Percentiles rank a stretch among this genome's conserved stretches.
Conservation (phyloP, 345 rosid species). For the Euphorbia pulcherrima region DNA sequence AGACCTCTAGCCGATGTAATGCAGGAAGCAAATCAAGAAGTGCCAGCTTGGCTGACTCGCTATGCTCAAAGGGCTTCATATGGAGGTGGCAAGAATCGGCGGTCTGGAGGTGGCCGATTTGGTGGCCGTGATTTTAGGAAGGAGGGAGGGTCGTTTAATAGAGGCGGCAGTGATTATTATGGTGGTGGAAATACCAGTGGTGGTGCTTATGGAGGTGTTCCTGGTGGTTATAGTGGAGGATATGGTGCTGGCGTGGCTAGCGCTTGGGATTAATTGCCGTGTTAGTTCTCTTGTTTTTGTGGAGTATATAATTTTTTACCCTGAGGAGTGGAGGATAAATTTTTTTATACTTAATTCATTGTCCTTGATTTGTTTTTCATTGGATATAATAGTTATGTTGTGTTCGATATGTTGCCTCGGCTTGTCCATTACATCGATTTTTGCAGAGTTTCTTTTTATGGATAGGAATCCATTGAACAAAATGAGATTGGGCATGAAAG, state of each 20-base stretch:
- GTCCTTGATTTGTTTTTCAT: not conserved
- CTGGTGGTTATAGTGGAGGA: constrained; percentile 20
- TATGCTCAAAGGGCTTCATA: constrained; percentile 20
- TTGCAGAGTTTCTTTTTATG: not conserved
- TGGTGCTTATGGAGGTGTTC: constrained; percentile 19
- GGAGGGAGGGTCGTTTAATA: constrained; percentile 18
- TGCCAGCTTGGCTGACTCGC: constrained; percentile 31
- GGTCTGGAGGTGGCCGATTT: constrained; percentile 24
- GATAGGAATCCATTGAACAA: not conserved
- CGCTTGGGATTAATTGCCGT: constrained; percentile 27
- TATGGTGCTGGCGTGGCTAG: constrained; percentile 26
- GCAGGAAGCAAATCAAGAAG: constrained; percentile 35
- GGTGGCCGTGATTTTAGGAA: constrained; percentile 30
- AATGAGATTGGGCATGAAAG: not conserved
- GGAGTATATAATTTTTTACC: constrained; percentile 13
- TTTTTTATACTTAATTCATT: not conserved
- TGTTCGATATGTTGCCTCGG: not conserved
- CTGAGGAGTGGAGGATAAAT: not conserved
- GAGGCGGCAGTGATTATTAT: constrained; percentile 19
- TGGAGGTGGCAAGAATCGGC: constrained; percentile 23
- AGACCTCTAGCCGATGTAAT: constrained; percentile 26
- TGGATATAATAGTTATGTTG: constrained; percentile 1
- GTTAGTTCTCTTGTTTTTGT: constrained; percentile 13
- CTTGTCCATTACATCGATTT: not conserved
- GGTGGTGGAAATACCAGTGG: constrained; percentile 20